phyloP scores from a whole-genome alignment of 75 land plant species.

The Pseudotsuga menziesii region DNA sequence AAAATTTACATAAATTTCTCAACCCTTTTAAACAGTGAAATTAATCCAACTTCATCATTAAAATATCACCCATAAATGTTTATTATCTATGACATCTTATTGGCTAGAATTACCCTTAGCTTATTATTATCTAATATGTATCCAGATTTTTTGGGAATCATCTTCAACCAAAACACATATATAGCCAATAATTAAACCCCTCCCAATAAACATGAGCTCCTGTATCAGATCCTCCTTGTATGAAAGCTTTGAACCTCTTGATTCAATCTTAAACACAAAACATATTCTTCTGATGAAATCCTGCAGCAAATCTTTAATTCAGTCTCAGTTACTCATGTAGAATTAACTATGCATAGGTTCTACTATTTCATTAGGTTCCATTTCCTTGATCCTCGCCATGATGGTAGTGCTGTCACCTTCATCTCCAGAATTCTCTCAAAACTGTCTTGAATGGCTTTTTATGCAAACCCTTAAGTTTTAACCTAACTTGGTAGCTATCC shows the following conservation, averaged over 20 bases:
- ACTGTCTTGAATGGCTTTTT: not conserved
- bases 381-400: not conserved
- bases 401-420: not conserved
- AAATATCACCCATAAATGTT: too few species aligned
- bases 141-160: too few species aligned
- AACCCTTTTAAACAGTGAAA: too few species aligned
- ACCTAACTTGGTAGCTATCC: not conserved
- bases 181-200: too few species aligned
- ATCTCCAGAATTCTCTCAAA: not conserved
- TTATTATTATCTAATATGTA: too few species aligned
- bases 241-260: not conserved
- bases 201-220: not conserved
- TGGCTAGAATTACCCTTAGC: too few species aligned
- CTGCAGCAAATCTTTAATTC: not conserved
- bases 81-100: too few species aligned
- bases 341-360: not conserved
- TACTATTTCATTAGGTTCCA: not conserved
- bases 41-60: too few species aligned
- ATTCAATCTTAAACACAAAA: not conserved
- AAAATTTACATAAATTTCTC: too few species aligned
- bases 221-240: not conserved
- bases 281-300: not conserved
- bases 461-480: not conserved
- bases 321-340: not conserved
- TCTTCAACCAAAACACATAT: too few species aligned